Evolutionary conservation across 2,329 filamentous ascomycete genomes (phyloP).

Genomic region (Cladosporium oxysporum): DNA sequence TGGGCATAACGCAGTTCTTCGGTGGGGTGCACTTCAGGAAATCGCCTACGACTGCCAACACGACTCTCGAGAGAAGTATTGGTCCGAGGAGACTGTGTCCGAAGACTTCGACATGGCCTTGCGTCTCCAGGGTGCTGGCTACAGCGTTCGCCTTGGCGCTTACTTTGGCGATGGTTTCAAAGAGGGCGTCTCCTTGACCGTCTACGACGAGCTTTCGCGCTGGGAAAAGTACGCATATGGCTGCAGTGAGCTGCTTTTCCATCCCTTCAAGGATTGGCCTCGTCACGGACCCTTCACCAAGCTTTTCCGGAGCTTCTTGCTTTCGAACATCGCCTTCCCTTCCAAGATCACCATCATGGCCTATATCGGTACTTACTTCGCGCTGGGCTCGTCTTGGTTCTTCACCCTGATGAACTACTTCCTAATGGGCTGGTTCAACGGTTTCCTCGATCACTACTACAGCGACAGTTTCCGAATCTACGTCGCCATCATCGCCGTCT

Average conservation of each 20-base stretch:
- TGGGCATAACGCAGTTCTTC: conserved; percentile 76
- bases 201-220: conserved; percentile 79
- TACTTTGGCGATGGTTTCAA: conserved; percentile 78
- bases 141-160: conserved; percentile 70
- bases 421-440: conserved; percentile 73
- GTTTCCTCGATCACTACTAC: conserved; percentile 78
- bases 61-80: conserved; percentile 72
- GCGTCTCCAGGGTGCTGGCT: conserved; percentile 70
- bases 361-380: conserved; percentile 80
- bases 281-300: conserved; percentile 75
- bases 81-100: conserved; percentile 77
- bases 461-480: conserved; percentile 77
- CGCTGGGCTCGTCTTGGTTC: conserved; percentile 74
- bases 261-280: conserved; percentile 73
- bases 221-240: conserved; percentile 89
- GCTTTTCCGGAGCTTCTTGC: conserved; percentile 73
- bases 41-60: conserved; percentile 70
- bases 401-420: conserved; percentile 75
- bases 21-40: conserved; percentile 74
- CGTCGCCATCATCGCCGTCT: conserved; percentile 78
- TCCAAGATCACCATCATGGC: conserved; percentile 75
- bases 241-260: conserved; percentile 79
- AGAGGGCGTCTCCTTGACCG: conserved; percentile 79
- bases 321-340: conserved; percentile 71
- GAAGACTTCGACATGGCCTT: conserved; percentile 84